These are phyloP conservation scores for Yarrowia divulgata DNA, from an alignment of 805 yeast species.

Conservation along the genomic window DNA sequence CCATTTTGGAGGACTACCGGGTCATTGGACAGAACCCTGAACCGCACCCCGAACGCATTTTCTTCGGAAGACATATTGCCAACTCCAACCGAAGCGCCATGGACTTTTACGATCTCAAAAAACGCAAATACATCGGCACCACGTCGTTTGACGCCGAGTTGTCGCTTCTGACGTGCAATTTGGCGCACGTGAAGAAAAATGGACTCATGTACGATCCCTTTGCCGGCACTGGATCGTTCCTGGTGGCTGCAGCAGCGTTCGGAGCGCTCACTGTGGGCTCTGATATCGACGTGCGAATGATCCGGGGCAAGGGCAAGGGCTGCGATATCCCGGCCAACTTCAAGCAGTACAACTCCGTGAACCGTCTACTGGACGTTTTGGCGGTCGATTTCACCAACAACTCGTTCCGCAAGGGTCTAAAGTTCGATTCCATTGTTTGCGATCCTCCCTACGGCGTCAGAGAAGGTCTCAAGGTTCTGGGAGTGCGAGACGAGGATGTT, in stretches of 20 bases:
- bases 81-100: constrained; percentile 68
- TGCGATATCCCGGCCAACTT: constrained; percentile 68
- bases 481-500: constrained; percentile 78
- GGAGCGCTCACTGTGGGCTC: constrained; percentile 86
- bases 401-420: constrained; percentile 68
- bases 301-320: constrained; percentile 70
- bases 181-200: constrained; percentile 74
- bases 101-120: constrained; percentile 81
- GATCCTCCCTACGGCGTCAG: constrained; percentile 99
- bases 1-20: constrained; percentile 76
- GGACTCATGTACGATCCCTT: constrained; percentile 89
- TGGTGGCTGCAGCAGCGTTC: constrained; percentile 84
- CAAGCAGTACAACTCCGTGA: constrained; percentile 68
- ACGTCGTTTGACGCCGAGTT: constrained; percentile 96
- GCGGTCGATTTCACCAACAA: constrained; percentile 96
- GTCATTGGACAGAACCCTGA: constrained; percentile 54
- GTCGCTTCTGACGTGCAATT: constrained; percentile 83
- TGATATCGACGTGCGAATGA: constrained; percentile 85
- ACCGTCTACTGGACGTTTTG: constrained; percentile 71
- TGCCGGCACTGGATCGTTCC: constrained; percentile 94
- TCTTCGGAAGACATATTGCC: constrained; percentile 80
- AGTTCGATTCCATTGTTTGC: constrained; percentile 82
- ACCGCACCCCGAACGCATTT: constrained; percentile 60
- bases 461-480: constrained; percentile 92
- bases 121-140: constrained; percentile 89